Base-by-base conservation (phyloP, 306 rosid species). In the Lotus japonicus region DNA sequence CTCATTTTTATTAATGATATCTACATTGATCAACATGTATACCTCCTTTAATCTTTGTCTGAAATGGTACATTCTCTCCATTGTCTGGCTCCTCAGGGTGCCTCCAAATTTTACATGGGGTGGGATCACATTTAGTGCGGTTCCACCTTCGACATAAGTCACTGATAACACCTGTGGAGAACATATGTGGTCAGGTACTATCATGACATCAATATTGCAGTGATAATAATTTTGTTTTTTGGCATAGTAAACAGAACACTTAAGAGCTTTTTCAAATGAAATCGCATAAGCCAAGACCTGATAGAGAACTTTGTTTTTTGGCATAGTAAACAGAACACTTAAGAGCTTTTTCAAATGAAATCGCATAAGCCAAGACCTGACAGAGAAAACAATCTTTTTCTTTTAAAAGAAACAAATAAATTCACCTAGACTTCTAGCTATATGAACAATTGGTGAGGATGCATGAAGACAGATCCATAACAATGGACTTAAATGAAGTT, bases 21-120 rank as follows among this genome's bases (percentile, higher is more conserved):
- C 58, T n/a, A n/a, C n/a, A n/a, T n/a, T 43, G 12, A 9, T 58
- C 67, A 57, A 39, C 45, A 61, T 23, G 48, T 26, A 11, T 72
- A 80, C 90, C 89, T 85, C 90, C 38, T 87, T 87, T 64, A 89
- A 56, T 59, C 87, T 70, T 58, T 54, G 79, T 68, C 72, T 81
- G 61, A 89, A 83, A 65, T 75, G 82, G 72, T 60, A 57, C 85
- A 87, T 67, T 63, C 90, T 85, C 67, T 87, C 80, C 11, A 86
- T 83, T 38, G 96, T 85, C 64, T 72, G 89, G 77, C 92, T 81
- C 82, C 92, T 83, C 46, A 89, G 56, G 14, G 87, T 77, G 43
- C 96, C 92, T 16, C 96, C 90, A 61, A 89, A 85, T 65, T 77
- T 82, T 36, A 84, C 90, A 51, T 70, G 39, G 1, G 83, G 58